Conservation (phyloP, 1,139 yeast genomes). For the Wickerhamomyces sp. region DNA sequence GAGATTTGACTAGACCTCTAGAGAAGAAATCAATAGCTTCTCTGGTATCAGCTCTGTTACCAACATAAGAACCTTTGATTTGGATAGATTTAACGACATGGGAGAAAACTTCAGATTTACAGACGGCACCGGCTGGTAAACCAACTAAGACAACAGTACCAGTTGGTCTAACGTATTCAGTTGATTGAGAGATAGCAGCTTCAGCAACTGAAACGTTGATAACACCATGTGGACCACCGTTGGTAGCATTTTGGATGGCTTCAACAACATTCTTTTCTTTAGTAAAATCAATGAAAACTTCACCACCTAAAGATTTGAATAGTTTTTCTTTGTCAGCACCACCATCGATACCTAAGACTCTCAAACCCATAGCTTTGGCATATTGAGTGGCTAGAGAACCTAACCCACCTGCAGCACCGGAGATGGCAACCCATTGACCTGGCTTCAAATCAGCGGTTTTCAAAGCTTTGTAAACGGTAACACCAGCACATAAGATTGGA, state of each 20-base stretch:
- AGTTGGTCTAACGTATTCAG: slow-evolving; percentile 58
- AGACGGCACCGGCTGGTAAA: slow-evolving; percentile 68
- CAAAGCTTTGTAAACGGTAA: slow-evolving; percentile 73
- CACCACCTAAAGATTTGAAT: slow-evolving; percentile 59
- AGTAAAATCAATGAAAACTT: slow-evolving; percentile 60
- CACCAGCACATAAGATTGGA: slow-evolving; percentile 78
- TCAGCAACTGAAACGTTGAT: slow-evolving; percentile 72
- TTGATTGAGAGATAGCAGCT: slow-evolving; percentile 58
- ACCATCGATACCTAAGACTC: slow-evolving; percentile 74
- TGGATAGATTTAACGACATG: slow-evolving; percentile 61
- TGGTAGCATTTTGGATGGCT: slow-evolving; percentile 51
- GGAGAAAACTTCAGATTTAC: slow-evolving; percentile 57
- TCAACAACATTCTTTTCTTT: slow-evolving; percentile 50
- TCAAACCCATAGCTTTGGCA: slow-evolving; percentile 66
- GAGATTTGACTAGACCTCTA: slow-evolving; percentile 65
- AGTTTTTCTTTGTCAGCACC: slow-evolving; percentile 62
- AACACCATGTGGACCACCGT: slow-evolving; percentile 75
- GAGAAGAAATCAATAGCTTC: slow-evolving; percentile 72
- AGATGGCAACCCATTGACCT: slow-evolving; percentile 73
- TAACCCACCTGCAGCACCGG: slow-evolving; percentile 79
- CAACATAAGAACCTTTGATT: slow-evolving; percentile 71
- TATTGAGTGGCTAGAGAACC: slow-evolving; percentile 74
- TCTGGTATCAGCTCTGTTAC: slow-evolving; percentile 75
- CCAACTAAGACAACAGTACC: slow-evolving; percentile 75
- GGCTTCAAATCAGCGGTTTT: slow-evolving; percentile 61